These are phyloP conservation scores for Erodium moschatum DNA, from an alignment of 441 rosid genomes.

Conservation along the genomic window DNA sequence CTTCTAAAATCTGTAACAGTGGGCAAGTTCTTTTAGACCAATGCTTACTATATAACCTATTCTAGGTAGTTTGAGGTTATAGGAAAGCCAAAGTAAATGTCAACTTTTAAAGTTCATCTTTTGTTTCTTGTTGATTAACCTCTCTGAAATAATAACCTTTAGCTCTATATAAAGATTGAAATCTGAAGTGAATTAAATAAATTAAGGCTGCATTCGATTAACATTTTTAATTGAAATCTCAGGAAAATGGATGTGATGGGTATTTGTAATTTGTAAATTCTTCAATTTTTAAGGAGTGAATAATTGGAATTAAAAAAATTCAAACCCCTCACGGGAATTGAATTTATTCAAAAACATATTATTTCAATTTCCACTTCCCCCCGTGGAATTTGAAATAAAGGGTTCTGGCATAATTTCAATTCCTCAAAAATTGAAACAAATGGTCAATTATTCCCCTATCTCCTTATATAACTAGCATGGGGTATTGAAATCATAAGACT, in stretches of 20 bases:
- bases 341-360: no score
- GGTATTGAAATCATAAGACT: not conserved
- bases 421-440: not conserved
- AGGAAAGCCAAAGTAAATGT: no score
- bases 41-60: not conserved
- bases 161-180: not conserved
- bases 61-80: not conserved
- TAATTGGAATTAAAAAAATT: no score
- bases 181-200: not conserved
- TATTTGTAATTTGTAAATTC: no score
- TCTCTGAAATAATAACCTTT: conserved; percentile 1
- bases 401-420: not conserved
- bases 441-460: not conserved
- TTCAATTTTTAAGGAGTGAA: not conserved
- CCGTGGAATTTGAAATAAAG: not conserved
- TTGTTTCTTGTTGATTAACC: not conserved
- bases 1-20: not conserved
- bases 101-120: not conserved
- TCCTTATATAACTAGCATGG: not conserved
- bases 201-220: not conserved
- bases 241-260: no score
- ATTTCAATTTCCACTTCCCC: no score
- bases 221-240: no score
- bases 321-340: no score
- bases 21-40: not conserved